These are phyloP conservation scores for Lunularia cruciata DNA, from an alignment of 225 moss, liverwort and hornwort genomes.

Conservation along the genomic window DNA sequence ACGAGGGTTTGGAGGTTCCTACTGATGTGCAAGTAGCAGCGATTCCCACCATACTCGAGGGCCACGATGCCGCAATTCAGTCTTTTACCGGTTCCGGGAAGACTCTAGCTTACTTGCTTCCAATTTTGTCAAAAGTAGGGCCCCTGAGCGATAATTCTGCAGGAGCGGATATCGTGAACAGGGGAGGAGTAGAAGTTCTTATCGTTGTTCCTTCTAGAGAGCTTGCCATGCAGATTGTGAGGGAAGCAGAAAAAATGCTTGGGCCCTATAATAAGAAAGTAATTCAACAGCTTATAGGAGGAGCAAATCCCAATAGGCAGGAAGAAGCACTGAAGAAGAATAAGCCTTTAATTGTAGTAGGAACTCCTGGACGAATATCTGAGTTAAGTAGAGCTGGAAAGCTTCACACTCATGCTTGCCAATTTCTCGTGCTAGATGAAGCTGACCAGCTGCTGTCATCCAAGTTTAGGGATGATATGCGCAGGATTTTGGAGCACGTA, in stretches of 20 bases:
- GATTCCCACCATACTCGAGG: conserved; percentile 82
- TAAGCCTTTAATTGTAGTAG: conserved; percentile 85
- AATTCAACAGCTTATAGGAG: conserved; percentile 95
- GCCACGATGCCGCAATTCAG: conserved; percentile 94
- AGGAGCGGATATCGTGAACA: conserved; percentile 43
- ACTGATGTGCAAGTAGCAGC: conserved; percentile 99
- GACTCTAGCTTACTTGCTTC: conserved; percentile 86
- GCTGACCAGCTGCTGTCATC: conserved; percentile 90
- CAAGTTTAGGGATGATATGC: conserved; percentile 95
- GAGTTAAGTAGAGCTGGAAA: conserved; percentile 96
- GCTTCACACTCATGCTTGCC: conserved; percentile 90
- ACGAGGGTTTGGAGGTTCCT: conserved; percentile 76
- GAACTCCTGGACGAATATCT: conserved; percentile 92
- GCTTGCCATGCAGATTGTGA: conserved; percentile 92
- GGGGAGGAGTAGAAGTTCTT: conserved; percentile 74
- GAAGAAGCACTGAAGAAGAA: conserved; percentile 90
- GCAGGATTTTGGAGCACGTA: conserved; percentile 94
- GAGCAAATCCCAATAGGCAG: conserved; percentile 87
- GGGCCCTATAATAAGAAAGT: conserved; percentile 67
- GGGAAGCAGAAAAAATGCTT: conserved; percentile 86
- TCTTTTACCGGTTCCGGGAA: conserved; percentile 98
- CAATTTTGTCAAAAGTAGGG: conserved; percentile 78
- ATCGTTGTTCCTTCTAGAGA: conserved; percentile 96
- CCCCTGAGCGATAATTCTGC: conserved; percentile 49
- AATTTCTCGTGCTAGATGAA: conserved; percentile 86